Evolutionary conservation across 1,284 basidiomycete genomes (phyloP).

Genomic region (Microbotryum intermedium): DNA sequence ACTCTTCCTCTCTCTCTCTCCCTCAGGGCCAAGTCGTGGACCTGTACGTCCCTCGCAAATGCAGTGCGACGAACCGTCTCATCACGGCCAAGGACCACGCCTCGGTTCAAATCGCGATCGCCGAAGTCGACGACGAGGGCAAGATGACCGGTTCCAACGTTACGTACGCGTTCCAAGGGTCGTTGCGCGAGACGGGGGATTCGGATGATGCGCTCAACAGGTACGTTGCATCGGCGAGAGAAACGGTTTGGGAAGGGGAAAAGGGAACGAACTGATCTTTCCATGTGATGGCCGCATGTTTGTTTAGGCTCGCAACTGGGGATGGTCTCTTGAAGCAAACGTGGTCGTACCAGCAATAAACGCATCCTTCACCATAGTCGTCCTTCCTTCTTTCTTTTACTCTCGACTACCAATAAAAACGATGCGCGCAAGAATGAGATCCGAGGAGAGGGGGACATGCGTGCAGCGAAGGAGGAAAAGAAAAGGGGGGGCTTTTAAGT

Average conservation of each 20-base stretch:
- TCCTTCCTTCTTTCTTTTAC: too few species aligned
- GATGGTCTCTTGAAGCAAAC: conserved; percentile 55
- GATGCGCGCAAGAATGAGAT: too few species aligned
- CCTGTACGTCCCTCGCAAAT: conserved; percentile 99
- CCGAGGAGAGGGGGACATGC: too few species aligned
- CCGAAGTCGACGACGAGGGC: conserved; percentile 89
- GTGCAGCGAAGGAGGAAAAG: too few species aligned
- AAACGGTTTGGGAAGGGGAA: too few species aligned
- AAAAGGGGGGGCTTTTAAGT: too few species aligned
- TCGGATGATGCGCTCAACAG: conserved; percentile 91
- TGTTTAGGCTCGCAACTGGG: conserved; percentile 70
- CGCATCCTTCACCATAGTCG: background rate
- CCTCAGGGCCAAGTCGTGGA: conserved; percentile 91
- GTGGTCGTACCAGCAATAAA: conserved; percentile 39
- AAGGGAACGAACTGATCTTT: too few species aligned
- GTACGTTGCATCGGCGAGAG: conserved; percentile 2
- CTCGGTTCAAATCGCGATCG: conserved; percentile 91
- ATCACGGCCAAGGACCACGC: conserved; percentile 99
- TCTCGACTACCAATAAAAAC: too few species aligned
- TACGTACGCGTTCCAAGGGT: conserved; percentile 88
- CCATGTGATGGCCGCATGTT: too few species aligned
- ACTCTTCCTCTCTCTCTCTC: too few species aligned
- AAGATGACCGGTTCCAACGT: conserved; percentile 76
- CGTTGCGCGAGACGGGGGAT: conserved; percentile 90
- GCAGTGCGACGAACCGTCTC: conserved; percentile 74